phyloP scores from a whole-genome alignment of 805 yeast genomes.

The Starmerella bacillaris region DNA sequence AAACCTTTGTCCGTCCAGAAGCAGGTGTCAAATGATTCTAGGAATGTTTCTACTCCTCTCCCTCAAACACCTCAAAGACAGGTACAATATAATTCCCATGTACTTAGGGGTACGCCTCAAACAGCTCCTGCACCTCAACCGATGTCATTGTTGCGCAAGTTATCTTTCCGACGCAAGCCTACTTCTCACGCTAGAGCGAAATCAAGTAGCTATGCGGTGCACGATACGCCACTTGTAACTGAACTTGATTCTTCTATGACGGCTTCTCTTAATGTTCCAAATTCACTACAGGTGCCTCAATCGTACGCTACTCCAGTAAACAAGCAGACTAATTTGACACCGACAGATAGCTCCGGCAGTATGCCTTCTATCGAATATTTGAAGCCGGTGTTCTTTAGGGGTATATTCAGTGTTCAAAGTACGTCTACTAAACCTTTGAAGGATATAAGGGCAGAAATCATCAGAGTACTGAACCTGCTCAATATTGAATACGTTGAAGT shows the following conservation, averaged over 20 bases:
- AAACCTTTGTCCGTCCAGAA: no score
- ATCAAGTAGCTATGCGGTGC: conserved; percentile 13
- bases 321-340: no score
- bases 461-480: conserved; percentile 52
- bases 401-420: conserved; percentile 85
- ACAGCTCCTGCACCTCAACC: background rate
- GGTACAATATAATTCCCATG: no score
- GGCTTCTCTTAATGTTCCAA: no score
- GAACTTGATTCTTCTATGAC: no score
- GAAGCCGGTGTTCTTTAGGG: conserved; percentile 74
- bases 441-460: conserved; percentile 68
- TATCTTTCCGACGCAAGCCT: conserved; percentile 11
- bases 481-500: conserved; percentile 77
- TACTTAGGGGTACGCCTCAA: no score
- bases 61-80: no score
- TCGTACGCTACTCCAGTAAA: no score
- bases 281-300: no score
- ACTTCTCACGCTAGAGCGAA: conserved; percentile 13
- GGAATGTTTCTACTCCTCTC: no score
- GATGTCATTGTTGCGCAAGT: conserved; percentile 12
- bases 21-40: no score
- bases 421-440: conserved; percentile 86
- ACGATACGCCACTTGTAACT: no score
- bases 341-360: conserved; percentile 30
- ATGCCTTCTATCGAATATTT: conserved; percentile 94